Evolutionary conservation across 257 asterid genomes (phyloP).

Genomic region (Cordia subcordata): DNA sequence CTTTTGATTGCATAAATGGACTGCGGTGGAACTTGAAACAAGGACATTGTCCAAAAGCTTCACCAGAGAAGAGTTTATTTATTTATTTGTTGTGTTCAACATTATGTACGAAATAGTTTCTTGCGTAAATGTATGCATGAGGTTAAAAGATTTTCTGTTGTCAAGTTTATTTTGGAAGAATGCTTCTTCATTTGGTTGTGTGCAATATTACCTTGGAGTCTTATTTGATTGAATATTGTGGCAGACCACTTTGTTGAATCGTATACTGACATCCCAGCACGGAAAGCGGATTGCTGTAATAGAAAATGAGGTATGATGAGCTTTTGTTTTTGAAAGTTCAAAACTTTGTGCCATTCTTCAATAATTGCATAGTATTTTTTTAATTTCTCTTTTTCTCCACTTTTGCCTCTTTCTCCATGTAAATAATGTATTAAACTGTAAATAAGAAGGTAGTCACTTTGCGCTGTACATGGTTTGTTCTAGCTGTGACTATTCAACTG

Average conservation of each 20-base stretch:
- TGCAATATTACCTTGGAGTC: background rate
- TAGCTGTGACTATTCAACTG: too few relatives aligned
- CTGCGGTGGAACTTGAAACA: too few relatives aligned
- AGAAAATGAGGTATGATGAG: constrained; percentile 80
- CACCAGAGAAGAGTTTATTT: background rate
- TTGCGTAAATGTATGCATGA: too few relatives aligned
- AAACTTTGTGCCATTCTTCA: background rate
- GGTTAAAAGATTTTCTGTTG: background rate
- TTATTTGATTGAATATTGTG: constrained; percentile 15
- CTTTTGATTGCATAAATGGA: too few relatives aligned
- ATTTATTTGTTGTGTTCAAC: too few relatives aligned
- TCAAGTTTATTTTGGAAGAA: background rate
- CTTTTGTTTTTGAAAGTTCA: background rate
- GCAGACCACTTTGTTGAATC: constrained; percentile 96
- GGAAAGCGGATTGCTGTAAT: constrained; percentile 94
- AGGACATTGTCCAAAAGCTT: background rate
- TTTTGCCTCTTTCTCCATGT: too few relatives aligned
- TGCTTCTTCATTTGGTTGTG: background rate
- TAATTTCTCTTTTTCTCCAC: background rate
- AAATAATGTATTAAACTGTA: too few relatives aligned
- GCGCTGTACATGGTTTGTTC: too few relatives aligned
- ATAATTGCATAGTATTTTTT: background rate
- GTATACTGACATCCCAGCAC: constrained; percentile 83
- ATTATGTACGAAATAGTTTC: too few relatives aligned
- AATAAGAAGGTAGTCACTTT: too few relatives aligned